These are phyloP conservation scores for Nakaseomyces uthaithaninus DNA, from an alignment of 1,139 yeast genomes.

Conservation along the genomic window DNA sequence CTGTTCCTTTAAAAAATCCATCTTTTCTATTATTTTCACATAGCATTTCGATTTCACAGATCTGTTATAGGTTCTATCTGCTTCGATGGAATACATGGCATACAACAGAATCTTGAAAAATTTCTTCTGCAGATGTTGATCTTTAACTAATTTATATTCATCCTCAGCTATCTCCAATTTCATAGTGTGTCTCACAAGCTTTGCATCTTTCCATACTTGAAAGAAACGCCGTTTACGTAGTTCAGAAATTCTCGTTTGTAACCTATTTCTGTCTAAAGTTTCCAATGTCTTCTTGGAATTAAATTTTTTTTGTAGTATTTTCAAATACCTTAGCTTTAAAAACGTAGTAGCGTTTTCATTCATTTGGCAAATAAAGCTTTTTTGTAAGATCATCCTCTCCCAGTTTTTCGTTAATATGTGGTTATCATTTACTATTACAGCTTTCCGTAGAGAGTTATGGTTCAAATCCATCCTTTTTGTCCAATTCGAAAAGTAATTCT, in stretches of 20 bases:
- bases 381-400: neutral
- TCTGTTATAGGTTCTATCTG: constrained; percentile 1
- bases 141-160: neutral
- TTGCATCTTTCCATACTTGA: neutral
- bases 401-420: neutral
- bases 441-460: too few species aligned
- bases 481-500: neutral
- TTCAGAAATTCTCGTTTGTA: neutral
- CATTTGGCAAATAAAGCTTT: neutral
- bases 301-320: neutral
- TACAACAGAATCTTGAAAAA: neutral
- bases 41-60: neutral
- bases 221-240: neutral
- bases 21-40: neutral
- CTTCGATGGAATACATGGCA: constrained; percentile 2
- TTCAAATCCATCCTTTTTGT: neutral
- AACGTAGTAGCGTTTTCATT: neutral
- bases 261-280: neutral
- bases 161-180: neutral
- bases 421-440: neutral
- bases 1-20: constrained; percentile 1
- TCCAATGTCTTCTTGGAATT: neutral
- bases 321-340: neutral
- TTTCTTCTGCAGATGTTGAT: neutral
- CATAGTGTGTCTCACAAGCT: neutral